A percentile compares a stretch with the other conserved stretches of the same genome.
Evolutionary conservation across 1,284 basidiomycete genomes (phyloP).

Genomic region (Cutaneotrichosporon sp.): DNA sequence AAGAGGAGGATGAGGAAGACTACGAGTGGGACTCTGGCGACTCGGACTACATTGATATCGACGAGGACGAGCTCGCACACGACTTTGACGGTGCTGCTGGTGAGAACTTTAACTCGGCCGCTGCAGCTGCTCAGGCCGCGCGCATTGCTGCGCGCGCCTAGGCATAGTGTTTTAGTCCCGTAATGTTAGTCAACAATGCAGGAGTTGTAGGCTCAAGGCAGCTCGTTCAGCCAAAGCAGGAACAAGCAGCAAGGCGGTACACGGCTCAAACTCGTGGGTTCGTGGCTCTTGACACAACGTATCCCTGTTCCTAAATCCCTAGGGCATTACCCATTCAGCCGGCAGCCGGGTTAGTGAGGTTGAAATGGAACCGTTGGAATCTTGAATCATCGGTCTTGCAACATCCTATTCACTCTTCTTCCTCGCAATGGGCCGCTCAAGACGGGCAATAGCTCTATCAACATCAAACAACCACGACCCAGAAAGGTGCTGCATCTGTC

Average conservation of each 20-base stretch:
- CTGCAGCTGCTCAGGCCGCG: no score
- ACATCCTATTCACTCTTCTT: background rate
- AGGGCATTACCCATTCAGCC: no score
- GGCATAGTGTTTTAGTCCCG: background rate
- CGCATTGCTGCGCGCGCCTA: background rate
- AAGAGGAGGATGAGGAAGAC: no score
- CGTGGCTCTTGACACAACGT: no score
- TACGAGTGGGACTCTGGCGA: background rate
- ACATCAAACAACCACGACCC: conserved; percentile 13
- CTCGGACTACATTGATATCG: background rate
- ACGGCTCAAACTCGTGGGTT: no score
- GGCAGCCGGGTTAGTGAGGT: no score
- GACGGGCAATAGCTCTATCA: background rate
- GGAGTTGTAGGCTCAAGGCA: no score
- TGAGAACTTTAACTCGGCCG: background rate
- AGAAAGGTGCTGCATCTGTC: conserved; percentile 63
- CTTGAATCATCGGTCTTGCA: background rate
- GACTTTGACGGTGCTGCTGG: background rate
- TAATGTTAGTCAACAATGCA: no score
- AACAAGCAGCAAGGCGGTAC: no score
- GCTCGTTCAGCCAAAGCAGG: no score
- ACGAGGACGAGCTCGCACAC: background rate
- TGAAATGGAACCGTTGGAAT: background rate
- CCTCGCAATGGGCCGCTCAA: background rate
- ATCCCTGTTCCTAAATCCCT: no score